A percentile compares a stretch with the other conserved stretches of the same genome.
Conservation (phyloP, 2,329 filamentous ascomycete species). For the Pestalotiopsis fici region DNA sequence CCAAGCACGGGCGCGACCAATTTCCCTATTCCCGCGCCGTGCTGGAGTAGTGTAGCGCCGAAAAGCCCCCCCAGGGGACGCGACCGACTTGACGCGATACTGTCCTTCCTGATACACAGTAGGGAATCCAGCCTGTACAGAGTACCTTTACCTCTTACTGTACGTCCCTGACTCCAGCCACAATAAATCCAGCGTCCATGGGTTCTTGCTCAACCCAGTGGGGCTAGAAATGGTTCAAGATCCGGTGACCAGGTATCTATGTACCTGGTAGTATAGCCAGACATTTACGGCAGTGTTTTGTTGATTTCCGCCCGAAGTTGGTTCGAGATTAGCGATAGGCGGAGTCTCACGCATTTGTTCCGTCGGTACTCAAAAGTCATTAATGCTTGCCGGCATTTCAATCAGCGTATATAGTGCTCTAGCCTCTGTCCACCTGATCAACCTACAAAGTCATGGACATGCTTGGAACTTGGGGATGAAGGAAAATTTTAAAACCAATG, state of each 20-base stretch:
- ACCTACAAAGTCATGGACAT: no score
- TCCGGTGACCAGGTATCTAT: not conserved
- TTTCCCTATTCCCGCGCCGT: not conserved
- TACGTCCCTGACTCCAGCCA: no score
- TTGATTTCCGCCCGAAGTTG: not conserved
- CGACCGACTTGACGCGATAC: not conserved
- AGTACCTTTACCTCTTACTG: no score
- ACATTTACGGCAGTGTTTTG: not conserved
- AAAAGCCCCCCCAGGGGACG: no score
- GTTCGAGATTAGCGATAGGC: not conserved
- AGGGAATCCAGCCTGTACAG: no score
- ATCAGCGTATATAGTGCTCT: not conserved
- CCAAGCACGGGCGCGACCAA: not conserved
- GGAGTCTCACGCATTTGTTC: not conserved
- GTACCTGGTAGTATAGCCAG: not conserved
- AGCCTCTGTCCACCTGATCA: no score
- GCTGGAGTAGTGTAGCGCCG: not conserved
- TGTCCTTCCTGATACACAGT: no score
- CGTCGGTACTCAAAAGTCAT: not conserved
- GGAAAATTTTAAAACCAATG: not conserved
- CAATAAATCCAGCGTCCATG: no score
- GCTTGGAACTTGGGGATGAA: not conserved
- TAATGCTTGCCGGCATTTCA: not conserved
- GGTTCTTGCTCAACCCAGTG: no score
- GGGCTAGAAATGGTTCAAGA: not conserved